Evolutionary conservation across 352 stramenopile species (phyloP), one percentile per base, ranked within the genome.

Genomic region (Phytophthora aleatoria): DNA sequence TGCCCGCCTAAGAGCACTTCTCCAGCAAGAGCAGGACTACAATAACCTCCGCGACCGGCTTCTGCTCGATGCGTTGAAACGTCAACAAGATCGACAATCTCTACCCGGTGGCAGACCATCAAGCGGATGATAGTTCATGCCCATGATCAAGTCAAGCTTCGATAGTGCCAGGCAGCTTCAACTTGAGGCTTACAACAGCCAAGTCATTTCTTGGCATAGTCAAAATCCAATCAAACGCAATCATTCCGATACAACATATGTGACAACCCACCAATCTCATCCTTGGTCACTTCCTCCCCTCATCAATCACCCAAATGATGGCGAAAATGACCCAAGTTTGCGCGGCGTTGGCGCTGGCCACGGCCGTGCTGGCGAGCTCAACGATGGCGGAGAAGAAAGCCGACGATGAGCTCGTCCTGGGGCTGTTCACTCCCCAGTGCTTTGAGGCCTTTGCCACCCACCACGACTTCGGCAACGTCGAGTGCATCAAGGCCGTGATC

Each of bases 391-490:
- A 67, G 10, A 63, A 61, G 54, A 50, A 63, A 53, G 57, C n/a
- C 6, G 58, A 74, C 11, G 59, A 74, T 26, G 82, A 91, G 53
- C 71, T 94, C 24, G 64, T 94, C 13, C 74, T 90, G 47, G 85
- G 84, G 9, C 63, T 96, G 38, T 78, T 94, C 57, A 90, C 85
- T 39, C 80, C 85, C 15, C 51, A 80, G 41, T 96, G 89, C 69
- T 94, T 91, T 51, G 79, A 92, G 54, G 81, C 82, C 13, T 94
- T 95, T 69, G 83, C 87, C 57, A 88, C 72, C 26, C 60, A 93
- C 7, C 85, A 93, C 57, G 83, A 95, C 77, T 94, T 96, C 28
- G 66, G 74, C 48, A 91, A 96, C 69, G 71, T 92, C 9, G 78
- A 64, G 42, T 96, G 89, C 65, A 69, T 95, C 69, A 95, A 96